phyloP scores from a whole-genome alignment of 345 rosid species.

The Gossypium australe region DNA sequence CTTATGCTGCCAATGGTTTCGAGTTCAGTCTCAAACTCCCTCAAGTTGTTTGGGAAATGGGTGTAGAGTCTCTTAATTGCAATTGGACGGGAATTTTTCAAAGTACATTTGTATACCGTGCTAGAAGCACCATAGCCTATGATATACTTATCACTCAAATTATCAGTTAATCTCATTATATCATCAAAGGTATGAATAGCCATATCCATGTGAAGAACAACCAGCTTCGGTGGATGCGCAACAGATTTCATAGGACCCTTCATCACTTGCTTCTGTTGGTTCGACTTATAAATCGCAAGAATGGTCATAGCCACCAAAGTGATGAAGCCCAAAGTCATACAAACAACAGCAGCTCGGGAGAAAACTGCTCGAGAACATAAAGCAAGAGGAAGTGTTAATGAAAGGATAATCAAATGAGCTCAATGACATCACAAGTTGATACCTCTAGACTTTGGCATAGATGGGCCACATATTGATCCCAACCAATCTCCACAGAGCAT shows the following conservation, averaged over 20 bases:
- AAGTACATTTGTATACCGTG: slow-evolving; percentile 73
- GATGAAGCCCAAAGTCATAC: slow-evolving; percentile 53
- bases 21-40: slow-evolving; percentile 87
- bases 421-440: not conserved
- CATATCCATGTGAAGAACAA: slow-evolving; percentile 93
- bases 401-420: not conserved
- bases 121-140: slow-evolving; percentile 91
- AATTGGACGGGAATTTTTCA: slow-evolving; percentile 81
- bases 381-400: not conserved
- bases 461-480: slow-evolving; percentile 68
- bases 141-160: slow-evolving; percentile 64
- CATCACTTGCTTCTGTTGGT: slow-evolving; percentile 32
- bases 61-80: slow-evolving; percentile 86
- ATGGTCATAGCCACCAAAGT: slow-evolving; percentile 43
- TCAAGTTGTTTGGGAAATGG: slow-evolving; percentile 52
- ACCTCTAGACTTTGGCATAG: slow-evolving; percentile 53
- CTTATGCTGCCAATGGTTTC: slow-evolving; percentile 90
- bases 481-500: slow-evolving; percentile 78
- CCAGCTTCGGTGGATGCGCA: slow-evolving; percentile 76
- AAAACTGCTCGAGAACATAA: slow-evolving; percentile 27
- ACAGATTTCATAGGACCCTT: slow-evolving; percentile 26
- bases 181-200: slow-evolving; percentile 86
- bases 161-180: slow-evolving; percentile 80
- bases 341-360: slow-evolving; percentile 58
- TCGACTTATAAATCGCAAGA: slow-evolving; percentile 55